Percentiles rank a stretch among this genome's conserved stretches.
These are phyloP conservation scores for Erodium maritimum DNA, from an alignment of 345 rosid species.

Conservation along the genomic window DNA sequence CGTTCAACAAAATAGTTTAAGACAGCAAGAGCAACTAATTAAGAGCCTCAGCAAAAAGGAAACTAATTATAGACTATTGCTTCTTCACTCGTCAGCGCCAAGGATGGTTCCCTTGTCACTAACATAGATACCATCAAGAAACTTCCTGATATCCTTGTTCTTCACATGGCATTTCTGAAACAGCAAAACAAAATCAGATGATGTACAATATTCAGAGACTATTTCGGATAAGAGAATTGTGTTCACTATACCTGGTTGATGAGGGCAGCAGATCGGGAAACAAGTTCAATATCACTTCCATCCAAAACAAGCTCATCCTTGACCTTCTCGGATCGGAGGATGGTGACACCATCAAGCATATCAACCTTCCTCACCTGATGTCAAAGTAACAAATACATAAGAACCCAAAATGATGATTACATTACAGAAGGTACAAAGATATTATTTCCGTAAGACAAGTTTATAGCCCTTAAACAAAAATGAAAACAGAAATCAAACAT, in stretches of 20 bases:
- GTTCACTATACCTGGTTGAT: slow-evolving; percentile 23
- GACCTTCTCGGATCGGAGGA: slow-evolving; percentile 26
- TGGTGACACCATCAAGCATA: slow-evolving; percentile 25
- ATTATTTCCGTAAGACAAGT: not conserved
- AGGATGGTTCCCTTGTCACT: slow-evolving; percentile 42
- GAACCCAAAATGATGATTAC: not conserved
- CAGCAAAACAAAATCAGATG: not conserved
- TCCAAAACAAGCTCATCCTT: slow-evolving; percentile 30
- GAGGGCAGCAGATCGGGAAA: slow-evolving; percentile 27
- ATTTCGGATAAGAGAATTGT: not conserved
- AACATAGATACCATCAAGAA: slow-evolving; percentile 56
- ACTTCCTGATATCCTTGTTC: slow-evolving; percentile 59
- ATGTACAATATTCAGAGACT: not conserved
- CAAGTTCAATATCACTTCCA: slow-evolving; percentile 34
- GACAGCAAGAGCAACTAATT: not conserved
- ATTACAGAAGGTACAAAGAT: not conserved
- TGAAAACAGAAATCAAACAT: too few relatives aligned
- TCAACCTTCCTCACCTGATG: slow-evolving; percentile 31
- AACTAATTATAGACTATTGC: not conserved
- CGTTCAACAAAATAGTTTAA: not conserved
- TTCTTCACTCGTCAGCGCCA: not conserved
- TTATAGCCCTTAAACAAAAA: not conserved
- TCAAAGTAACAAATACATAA: not conserved
- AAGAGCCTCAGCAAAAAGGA: not conserved
- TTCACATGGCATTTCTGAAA: slow-evolving; percentile 51